Base-by-base conservation (phyloP, 2,329 filamentous ascomycete genomes). In the Colletotrichum euphorbiae region DNA sequence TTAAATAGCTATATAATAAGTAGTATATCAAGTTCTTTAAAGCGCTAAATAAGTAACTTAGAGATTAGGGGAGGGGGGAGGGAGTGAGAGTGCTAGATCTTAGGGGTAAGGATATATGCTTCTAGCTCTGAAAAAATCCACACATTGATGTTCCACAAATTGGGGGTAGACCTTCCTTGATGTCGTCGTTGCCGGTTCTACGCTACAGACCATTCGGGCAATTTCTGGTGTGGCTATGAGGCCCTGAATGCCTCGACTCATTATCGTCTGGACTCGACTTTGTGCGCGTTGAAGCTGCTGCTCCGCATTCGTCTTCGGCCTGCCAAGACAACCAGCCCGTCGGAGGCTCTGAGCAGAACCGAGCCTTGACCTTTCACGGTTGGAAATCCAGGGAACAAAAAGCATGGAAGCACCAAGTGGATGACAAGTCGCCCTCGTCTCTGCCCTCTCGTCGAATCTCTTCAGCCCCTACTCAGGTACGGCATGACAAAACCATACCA, bases 281-380 rank as follows among this genome's bases (percentile, higher is more conserved):
- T 28, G 28, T 28, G 28, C 28, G 28, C 28, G 28, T 33, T 13
- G n/a, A 9, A 21, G 19, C 17, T 50, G 43, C 17, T 50, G 43
- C n/a, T 50, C 45, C 43, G 57, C 57, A 60, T 11, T 60, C 33
- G 60, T 67, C 38, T 64, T 67, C 60, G 60, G 65, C 46, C 55
- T 59, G 31, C 48, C 51, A 54, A 55, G 19, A 13, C 31, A 36
- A 51, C 43, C 13, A 45, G 38, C 38, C 48, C 54, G 65, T 68
- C n/a, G n/a, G n/a, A n/a, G n/a, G n/a, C n/a, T n/a, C 65, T 62
- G 43, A 65, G 65, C 65, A 52, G 21, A 45, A 59, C 31, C 19
- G 46, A 17, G 52, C 51, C 59, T 67, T 50, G 36, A 43, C 52
- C 28, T 19, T 28, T 68, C 31, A 52, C 42, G 65, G 42, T 40